These are phyloP conservation scores for Beta vulgaris DNA, from an alignment of 148 eudicot species.

Conservation along the genomic window DNA sequence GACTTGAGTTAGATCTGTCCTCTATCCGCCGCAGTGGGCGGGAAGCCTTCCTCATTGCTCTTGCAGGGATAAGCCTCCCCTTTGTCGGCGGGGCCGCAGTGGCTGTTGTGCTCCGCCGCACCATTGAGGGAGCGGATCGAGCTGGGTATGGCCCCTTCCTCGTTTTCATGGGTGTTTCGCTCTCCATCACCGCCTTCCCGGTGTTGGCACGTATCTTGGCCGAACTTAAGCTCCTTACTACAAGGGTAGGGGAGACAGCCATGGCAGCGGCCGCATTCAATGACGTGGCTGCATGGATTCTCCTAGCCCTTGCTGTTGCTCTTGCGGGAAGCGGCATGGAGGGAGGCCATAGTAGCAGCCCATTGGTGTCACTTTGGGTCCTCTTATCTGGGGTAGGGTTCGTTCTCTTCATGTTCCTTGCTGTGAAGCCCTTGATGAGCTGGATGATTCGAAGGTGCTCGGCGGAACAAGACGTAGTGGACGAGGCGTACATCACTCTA, in stretches of 20 bases:
- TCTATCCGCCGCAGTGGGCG: slow-evolving; percentile 37
- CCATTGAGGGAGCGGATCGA: slow-evolving; percentile 20
- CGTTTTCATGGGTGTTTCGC: slow-evolving; percentile 52
- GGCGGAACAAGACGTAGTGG: slow-evolving; percentile 27
- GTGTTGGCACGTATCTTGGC: slow-evolving; percentile 50
- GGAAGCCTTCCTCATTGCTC: slow-evolving; percentile 38
- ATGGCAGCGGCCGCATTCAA: slow-evolving; percentile 47
- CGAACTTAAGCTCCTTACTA: slow-evolving; percentile 51
- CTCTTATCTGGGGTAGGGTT: slow-evolving; percentile 40
- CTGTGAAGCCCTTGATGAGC: slow-evolving; percentile 23
- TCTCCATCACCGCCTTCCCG: slow-evolving; percentile 52
- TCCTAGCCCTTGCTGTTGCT: slow-evolving; percentile 43
- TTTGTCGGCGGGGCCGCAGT: slow-evolving; percentile 38
- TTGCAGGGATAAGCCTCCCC: slow-evolving; percentile 43
- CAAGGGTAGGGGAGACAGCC: slow-evolving; percentile 47
- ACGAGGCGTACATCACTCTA: slow-evolving; percentile 36
- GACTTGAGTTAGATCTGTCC: slow-evolving; percentile 46
- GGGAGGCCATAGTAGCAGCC: slow-evolving; percentile 1
- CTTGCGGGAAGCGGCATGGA: slow-evolving; percentile 24
- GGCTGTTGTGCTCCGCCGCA: slow-evolving; percentile 24
- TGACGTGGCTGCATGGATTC: slow-evolving; percentile 48
- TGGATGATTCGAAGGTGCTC: slow-evolving; percentile 29
- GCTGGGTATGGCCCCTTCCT: slow-evolving; percentile 31
- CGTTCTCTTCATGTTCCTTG: slow-evolving; percentile 19
- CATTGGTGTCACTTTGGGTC: slow-evolving; percentile 33